Evolutionary conservation across 768 basidiomycete species (phyloP).

Genomic region (Leccinum pellstonianum): DNA sequence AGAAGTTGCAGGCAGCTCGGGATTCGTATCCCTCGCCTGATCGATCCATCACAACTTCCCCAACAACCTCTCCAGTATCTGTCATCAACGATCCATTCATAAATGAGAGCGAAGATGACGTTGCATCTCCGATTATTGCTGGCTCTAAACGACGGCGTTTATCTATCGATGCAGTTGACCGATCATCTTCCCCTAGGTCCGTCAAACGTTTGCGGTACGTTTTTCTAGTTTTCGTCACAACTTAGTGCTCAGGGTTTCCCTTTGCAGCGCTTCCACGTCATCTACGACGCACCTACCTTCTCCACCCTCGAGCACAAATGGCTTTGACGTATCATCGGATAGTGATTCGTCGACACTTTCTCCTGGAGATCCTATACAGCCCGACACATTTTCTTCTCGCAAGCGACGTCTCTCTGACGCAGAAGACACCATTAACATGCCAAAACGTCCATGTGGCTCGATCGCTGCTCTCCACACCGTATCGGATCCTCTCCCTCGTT

Average conservation of each 20-base stretch:
- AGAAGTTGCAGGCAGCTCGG: too few relatives aligned
- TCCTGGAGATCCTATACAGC: neutral
- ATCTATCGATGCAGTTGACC: neutral
- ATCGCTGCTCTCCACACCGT: constrained; percentile 20
- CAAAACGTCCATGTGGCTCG: constrained; percentile 30
- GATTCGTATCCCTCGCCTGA: too few relatives aligned
- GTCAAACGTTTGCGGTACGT: constrained; percentile 27
- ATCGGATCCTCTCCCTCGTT: constrained; percentile 32
- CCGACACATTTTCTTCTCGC: constrained; percentile 3
- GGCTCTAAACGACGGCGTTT: constrained; percentile 24
- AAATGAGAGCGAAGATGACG: constrained; percentile 19
- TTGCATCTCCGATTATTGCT: constrained; percentile 11
- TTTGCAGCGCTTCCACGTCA: neutral
- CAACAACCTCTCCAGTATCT: too few relatives aligned
- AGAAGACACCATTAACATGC: constrained; percentile 13
- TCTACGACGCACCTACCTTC: constrained; percentile 11
- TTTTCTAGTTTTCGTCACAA: neutral
- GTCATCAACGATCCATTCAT: neutral
- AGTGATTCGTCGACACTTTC: neutral
- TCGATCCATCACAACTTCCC: too few relatives aligned
- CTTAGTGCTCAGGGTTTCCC: fast-evolving
- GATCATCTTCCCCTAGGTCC: neutral
- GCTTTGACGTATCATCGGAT: neutral
- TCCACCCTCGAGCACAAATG: constrained; percentile 13
- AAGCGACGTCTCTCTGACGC: constrained; percentile 41